Base-by-base conservation (phyloP, 192 early-diverging fungal genomes). In the Coemansia sp. region DNA sequence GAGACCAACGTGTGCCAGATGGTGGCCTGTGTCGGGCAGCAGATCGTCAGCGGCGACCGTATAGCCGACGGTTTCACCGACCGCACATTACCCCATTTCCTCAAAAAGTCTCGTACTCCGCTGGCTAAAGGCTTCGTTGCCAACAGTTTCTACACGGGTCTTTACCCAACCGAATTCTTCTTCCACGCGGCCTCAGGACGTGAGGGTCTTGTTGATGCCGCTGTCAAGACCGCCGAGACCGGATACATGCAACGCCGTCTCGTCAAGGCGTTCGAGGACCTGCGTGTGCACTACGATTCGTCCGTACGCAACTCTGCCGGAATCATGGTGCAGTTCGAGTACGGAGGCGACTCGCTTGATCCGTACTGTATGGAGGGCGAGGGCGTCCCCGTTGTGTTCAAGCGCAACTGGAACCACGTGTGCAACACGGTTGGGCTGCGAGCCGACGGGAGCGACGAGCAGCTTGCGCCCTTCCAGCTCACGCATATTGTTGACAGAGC, bases 11-110 rank as follows among this genome's bases (percentile, higher is more conserved):
- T 98, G 68, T 98, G 93, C 32, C 98, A 99, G 75, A 99, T 99
- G 98, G 94, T 98, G 71, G 96, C 97, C 65, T 97, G 95, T 90
- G 98, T 99, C 65, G 98, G 96, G 68, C 98, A 99, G 84, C 98
- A 99, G 75, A 98, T 98, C 90, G 95, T 99, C 77, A 94, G 90
- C 75, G 93, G 94, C 56, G 91, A 84, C 64, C 95, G 98, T 88
- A 93, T 99, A 74, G 93, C 93, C 13, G 88, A 98, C 76, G 98
- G 98, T 56, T 99, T 99, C 75, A 91, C 92, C 47, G 96, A 99
- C 79, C 90, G 98, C 61, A 93, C 95, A 1, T 76, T 99, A 69
- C 98, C 98, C 15, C 95, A 96, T 82, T 99, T 98, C 80, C 87
- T 92, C 47, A 98, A 96, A 76, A 87, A 94, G 66, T 96, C 96